phyloP scores from a whole-genome alignment of 305 asterid species.

The Solanum hybrid region DNA sequence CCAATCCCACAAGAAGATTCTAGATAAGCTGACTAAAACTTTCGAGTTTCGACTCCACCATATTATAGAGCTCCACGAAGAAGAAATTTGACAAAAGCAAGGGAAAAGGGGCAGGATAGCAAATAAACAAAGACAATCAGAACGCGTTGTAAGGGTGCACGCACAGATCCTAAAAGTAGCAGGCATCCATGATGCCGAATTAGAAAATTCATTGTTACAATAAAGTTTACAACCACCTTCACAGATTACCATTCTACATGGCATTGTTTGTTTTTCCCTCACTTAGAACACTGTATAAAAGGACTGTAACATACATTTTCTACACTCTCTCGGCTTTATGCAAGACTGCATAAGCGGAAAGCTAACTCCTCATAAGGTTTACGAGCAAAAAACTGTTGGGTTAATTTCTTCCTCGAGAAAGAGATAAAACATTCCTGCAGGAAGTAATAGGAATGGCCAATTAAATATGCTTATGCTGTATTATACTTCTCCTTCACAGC shows the following conservation, averaged over 20 bases:
- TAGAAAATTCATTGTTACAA: not conserved
- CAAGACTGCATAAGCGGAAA: slow-evolving; percentile 10
- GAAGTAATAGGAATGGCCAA: not conserved
- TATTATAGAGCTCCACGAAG: not conserved
- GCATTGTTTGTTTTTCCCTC: not conserved
- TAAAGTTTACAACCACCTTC: not conserved
- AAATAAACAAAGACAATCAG: not conserved
- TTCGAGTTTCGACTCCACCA: not conserved
- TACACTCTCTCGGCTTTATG: slow-evolving; percentile 7
- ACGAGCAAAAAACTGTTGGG: not conserved
- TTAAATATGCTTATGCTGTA: slow-evolving; percentile 15
- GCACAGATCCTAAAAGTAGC: not conserved
- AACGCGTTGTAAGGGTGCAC: not conserved
- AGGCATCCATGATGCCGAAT: not conserved
- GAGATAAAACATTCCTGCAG: not conserved
- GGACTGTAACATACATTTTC: slow-evolving; percentile 8
- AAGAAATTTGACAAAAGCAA: not conserved
- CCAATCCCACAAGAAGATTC: not conserved
- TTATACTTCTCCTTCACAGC: slow-evolving; percentile 42
- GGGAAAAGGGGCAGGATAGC: not conserved
- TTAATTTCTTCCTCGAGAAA: slow-evolving; percentile 6
- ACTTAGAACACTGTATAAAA: not conserved
- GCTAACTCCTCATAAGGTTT: not conserved
- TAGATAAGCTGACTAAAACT: not conserved
- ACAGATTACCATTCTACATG: not conserved